These are phyloP conservation scores for Neurospora sublineolata DNA, from an alignment of 495 filamentous ascomycete species.

Conservation along the genomic window DNA sequence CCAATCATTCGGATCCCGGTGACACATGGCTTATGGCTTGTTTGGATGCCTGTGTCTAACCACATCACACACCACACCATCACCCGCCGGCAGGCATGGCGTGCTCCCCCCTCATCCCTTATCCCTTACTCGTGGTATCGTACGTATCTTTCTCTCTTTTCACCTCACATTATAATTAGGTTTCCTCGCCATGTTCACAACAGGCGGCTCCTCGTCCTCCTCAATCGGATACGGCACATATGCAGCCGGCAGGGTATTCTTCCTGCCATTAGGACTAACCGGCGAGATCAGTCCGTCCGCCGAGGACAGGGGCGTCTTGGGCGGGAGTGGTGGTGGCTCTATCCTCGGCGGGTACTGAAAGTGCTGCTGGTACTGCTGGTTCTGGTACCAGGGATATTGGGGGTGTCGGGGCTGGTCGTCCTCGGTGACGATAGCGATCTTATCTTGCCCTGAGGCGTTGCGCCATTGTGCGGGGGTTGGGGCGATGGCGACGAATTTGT, in stretches of 20 bases:
- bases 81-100: not conserved
- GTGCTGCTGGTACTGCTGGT: constrained; percentile 30
- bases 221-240: constrained; percentile 60
- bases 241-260: constrained; percentile 15
- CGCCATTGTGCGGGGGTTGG: constrained; percentile 44
- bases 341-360: constrained; percentile 36
- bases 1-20: not conserved
- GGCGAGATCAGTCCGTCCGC: not conserved
- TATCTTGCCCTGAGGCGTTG: constrained; percentile 40
- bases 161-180: constrained; percentile 58
- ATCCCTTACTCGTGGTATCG: not conserved
- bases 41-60: not conserved
- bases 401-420: constrained; percentile 43
- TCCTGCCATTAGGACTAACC: constrained; percentile 1
- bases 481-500: constrained; percentile 36
- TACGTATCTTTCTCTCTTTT: not conserved
- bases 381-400: constrained; percentile 18
- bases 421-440: constrained; percentile 46
- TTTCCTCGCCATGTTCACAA: constrained; percentile 75
- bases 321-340: constrained; percentile 67
- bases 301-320: constrained; percentile 64
- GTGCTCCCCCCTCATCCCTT: not conserved
- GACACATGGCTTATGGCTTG: not conserved
- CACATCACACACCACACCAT: not conserved
- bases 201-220: constrained; percentile 71